Conservation (phyloP, 495 filamentous ascomycete species). For the Trypethelium eluteriae region DNA sequence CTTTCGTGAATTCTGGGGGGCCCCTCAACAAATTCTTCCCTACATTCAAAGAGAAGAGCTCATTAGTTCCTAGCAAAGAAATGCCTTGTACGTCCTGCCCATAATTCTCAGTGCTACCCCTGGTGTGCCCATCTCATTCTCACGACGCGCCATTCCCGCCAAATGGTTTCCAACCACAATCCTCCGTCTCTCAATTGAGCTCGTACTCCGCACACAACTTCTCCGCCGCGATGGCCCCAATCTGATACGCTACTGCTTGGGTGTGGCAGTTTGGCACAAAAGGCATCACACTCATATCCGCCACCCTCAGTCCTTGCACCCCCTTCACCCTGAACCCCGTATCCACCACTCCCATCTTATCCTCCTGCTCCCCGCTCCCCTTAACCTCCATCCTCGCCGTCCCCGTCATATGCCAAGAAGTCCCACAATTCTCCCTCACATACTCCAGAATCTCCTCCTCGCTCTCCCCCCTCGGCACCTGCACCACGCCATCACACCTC, state of each 20-base stretch:
- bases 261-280: constrained; percentile 18
- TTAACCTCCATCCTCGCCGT: constrained; percentile 27
- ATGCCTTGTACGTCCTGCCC: too few species aligned
- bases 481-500: background rate
- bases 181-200: background rate
- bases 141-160: too few species aligned
- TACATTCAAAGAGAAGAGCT: too few species aligned
- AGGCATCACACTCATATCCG: constrained; percentile 25
- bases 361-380: background rate
- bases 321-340: constrained; percentile 22
- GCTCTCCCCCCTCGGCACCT: constrained; percentile 8
- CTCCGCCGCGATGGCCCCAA: constrained; percentile 23
- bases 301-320: constrained; percentile 21
- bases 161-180: background rate
- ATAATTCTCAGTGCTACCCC: too few species aligned
- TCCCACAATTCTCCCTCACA: background rate
- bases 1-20: too few species aligned
- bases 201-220: constrained; percentile 18
- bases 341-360: constrained; percentile 21
- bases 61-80: too few species aligned
- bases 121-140: too few species aligned
- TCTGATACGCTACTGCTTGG: constrained; percentile 18
- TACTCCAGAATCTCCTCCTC: constrained; percentile 18
- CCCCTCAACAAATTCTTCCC: too few species aligned
- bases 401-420: constrained; percentile 24